Percentiles rank a stretch among this genome's conserved stretches.
phyloP scores from a whole-genome alignment of 139 green algal species.

The Desmodesmus armatus region DNA sequence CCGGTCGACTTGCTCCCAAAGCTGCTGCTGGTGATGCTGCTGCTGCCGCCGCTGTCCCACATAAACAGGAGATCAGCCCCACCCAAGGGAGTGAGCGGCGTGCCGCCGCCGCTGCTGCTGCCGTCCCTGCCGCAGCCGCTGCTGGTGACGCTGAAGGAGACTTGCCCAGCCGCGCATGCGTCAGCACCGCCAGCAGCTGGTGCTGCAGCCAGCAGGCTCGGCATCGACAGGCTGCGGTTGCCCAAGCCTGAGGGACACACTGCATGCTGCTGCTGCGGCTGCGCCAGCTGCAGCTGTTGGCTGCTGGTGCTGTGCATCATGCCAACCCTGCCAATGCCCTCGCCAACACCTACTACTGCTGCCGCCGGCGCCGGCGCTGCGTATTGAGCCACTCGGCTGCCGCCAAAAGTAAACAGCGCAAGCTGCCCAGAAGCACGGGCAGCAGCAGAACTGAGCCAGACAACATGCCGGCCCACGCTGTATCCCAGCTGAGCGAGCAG shows the following conservation, averaged over 20 bases:
- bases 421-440: conserved; percentile 4
- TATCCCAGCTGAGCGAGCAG: neutral
- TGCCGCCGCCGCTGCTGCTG: neutral
- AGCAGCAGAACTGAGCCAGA: conserved; percentile 22
- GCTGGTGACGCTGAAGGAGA: conserved; percentile 11
- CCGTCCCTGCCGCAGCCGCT: conserved; percentile 5
- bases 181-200: neutral
- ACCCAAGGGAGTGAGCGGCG: neutral
- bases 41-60: neutral
- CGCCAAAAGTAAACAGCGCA: conserved; percentile 8
- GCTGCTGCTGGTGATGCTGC: conserved; percentile 7
- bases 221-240: too few species aligned
- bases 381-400: neutral
- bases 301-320: conserved; percentile 10
- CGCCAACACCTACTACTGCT: neutral
- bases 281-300: neutral
- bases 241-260: neutral
- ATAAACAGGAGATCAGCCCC: neutral
- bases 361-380: neutral
- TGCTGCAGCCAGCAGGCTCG: too few species aligned
- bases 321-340: neutral
- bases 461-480: conserved; percentile 9
- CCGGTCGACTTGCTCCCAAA: neutral
- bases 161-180: neutral
- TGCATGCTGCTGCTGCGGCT: conserved; percentile 15